phyloP scores from a whole-genome alignment of 129 eudicot genomes.

The Daucus carota region DNA sequence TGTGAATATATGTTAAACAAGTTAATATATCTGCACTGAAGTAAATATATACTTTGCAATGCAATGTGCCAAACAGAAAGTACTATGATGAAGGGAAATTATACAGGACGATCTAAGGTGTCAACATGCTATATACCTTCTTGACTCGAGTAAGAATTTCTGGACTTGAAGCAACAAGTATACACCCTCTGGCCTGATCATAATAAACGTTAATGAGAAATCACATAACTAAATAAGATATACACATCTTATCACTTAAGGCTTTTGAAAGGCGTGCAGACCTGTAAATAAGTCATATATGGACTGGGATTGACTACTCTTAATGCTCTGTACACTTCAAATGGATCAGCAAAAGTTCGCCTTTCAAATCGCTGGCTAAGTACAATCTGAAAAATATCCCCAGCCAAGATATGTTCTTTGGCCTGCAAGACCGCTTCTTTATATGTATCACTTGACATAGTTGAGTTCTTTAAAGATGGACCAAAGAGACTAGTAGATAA shows the following conservation, averaged over 20 bases:
- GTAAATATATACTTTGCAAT: not conserved
- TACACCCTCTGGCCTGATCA: conserved; percentile 84
- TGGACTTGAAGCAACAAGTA: conserved; percentile 97
- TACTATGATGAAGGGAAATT: not conserved
- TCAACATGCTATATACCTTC: conserved; percentile 37
- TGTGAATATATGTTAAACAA: not conserved
- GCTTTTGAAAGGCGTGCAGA: conserved; percentile 10
- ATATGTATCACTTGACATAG: conserved; percentile 76
- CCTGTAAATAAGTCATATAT: conserved; percentile 57
- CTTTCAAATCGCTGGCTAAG: conserved; percentile 88
- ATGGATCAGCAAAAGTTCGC: conserved; percentile 86
- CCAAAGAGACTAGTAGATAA: conserved; percentile 70
- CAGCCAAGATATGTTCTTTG: conserved; percentile 89
- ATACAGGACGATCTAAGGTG: not conserved
- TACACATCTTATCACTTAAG: not conserved
- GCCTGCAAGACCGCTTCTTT: conserved; percentile 74
- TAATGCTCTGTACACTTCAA: conserved; percentile 88
- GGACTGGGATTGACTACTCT: conserved; percentile 97
- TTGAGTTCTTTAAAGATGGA: conserved; percentile 62
- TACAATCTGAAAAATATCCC: conserved; percentile 90
- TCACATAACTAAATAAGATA: not conserved
- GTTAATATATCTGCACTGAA: conserved; percentile 5
- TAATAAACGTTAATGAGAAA: not conserved
- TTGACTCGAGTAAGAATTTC: conserved; percentile 93
- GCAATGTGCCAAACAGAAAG: not conserved